These are phyloP conservation scores for Dichotomocladium elegans DNA, from an alignment of 371 early-diverging fungal species.

Conservation along the genomic window DNA sequence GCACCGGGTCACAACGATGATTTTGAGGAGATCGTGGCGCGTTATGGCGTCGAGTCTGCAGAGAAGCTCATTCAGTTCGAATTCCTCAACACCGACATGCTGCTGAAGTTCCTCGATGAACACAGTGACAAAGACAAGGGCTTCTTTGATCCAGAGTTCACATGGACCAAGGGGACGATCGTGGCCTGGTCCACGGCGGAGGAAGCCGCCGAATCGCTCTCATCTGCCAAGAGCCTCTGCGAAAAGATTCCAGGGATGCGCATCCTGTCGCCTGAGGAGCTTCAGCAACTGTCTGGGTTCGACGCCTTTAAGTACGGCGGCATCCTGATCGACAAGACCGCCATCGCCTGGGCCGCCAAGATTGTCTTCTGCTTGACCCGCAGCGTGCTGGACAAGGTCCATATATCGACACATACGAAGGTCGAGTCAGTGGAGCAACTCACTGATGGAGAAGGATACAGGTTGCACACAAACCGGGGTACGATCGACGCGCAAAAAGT, in stretches of 20 bases:
- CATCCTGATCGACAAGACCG: constrained; percentile 24
- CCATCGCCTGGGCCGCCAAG: constrained; percentile 38
- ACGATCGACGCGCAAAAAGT: constrained; percentile 25
- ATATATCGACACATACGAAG: constrained; percentile 12
- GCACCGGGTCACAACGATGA: constrained; percentile 37
- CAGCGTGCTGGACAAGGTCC: constrained; percentile 14
- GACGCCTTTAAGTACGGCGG: constrained; percentile 26
- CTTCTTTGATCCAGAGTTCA: constrained; percentile 31
- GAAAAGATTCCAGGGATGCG: constrained; percentile 4
- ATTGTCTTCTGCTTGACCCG: constrained; percentile 37
- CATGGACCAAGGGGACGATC: constrained; percentile 34
- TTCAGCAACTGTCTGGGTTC: constrained; percentile 14
- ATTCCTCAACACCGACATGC: constrained; percentile 21
- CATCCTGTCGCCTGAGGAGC: constrained; percentile 9
- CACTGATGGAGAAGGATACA: not conserved
- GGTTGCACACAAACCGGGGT: constrained; percentile 23
- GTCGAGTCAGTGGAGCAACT: constrained; percentile 6
- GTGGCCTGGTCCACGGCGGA: constrained; percentile 21
- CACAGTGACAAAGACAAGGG: constrained; percentile 23
- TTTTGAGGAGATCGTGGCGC: constrained; percentile 16
- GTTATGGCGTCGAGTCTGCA: constrained; percentile 26
- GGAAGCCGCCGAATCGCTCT: constrained; percentile 18
- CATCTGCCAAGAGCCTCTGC: constrained; percentile 18
- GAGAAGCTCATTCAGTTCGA: constrained; percentile 32
- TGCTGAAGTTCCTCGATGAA: constrained; percentile 22